Evolutionary conservation across 2,329 filamentous ascomycete genomes (phyloP).

Genomic region (Triangularia verruculosa): DNA sequence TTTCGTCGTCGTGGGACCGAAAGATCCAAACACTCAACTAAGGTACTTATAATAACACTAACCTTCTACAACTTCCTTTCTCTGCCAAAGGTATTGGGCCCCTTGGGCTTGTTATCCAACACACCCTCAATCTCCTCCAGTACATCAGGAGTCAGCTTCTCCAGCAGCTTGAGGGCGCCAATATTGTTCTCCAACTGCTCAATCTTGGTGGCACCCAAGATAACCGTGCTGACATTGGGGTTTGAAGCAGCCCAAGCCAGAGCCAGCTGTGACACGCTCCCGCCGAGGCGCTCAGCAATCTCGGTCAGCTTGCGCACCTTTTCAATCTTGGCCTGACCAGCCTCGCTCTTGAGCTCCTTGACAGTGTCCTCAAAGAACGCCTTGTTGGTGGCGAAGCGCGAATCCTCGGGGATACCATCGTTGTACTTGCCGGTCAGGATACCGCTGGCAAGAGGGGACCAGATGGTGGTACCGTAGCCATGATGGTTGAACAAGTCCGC

Average conservation of each 20-base stretch:
- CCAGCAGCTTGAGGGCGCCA: constrained; percentile 48
- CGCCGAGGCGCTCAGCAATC: constrained; percentile 62
- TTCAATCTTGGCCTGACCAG: constrained; percentile 50
- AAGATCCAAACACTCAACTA: background rate
- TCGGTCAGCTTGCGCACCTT: constrained; percentile 58
- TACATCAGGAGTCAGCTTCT: constrained; percentile 57
- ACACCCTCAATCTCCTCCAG: constrained; percentile 54
- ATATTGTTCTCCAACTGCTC: constrained; percentile 60
- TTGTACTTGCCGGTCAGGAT: constrained; percentile 64
- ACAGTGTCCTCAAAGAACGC: constrained; percentile 50
- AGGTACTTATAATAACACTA: too few relatives aligned
- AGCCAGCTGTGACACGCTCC: constrained; percentile 52
- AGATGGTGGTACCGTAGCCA: constrained; percentile 54
- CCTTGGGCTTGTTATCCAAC: constrained; percentile 32
- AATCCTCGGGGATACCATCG: constrained; percentile 58
- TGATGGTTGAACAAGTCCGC: constrained; percentile 54
- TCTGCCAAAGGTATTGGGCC: constrained; percentile 24
- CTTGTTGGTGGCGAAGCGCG: constrained; percentile 56
- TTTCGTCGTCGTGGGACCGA: background rate
- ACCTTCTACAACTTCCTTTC: constrained; percentile 18
- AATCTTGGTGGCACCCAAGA: constrained; percentile 56
- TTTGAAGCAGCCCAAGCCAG: constrained; percentile 63
- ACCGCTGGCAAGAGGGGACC: constrained; percentile 54
- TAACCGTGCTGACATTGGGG: constrained; percentile 57
- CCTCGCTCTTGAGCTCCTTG: constrained; percentile 49